phyloP scores from a whole-genome alignment of 2,329 filamentous ascomycete species.

The Hypomyces rosellus region DNA sequence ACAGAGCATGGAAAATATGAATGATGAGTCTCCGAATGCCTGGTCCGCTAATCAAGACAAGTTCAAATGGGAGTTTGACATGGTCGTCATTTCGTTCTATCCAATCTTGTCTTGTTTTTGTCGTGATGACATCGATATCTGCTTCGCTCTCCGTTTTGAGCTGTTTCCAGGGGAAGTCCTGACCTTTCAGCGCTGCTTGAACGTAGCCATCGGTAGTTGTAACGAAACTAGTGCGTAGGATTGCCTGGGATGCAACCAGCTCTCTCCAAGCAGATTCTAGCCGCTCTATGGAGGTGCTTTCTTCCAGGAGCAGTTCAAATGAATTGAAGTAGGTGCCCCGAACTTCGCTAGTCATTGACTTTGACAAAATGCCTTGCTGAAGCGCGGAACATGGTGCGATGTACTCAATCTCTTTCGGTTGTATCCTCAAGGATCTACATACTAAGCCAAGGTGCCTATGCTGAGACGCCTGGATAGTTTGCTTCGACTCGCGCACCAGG shows the following conservation, averaged over 20 bases:
- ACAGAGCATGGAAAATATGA: constrained; percentile 78
- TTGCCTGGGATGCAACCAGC: constrained; percentile 47
- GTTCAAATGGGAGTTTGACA: constrained; percentile 45
- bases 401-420: constrained; percentile 55
- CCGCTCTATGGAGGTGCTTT: constrained; percentile 35
- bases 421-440: constrained; percentile 46
- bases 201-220: constrained; percentile 68
- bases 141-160: constrained; percentile 21
- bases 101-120: constrained; percentile 43
- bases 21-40: constrained; percentile 41
- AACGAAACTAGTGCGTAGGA: constrained; percentile 68
- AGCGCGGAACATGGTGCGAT: constrained; percentile 79
- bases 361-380: constrained; percentile 79
- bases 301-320: constrained; percentile 55
- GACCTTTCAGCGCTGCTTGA: constrained; percentile 57
- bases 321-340: constrained; percentile 67
- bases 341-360: constrained; percentile 50
- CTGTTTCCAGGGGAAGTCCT: constrained; percentile 38
- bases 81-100: constrained; percentile 42
- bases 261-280: constrained; percentile 54
- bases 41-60: constrained; percentile 33
- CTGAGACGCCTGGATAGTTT: constrained; percentile 56
- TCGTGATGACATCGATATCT: constrained; percentile 27
- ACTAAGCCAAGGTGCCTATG: constrained; percentile 53
- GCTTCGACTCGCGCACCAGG: constrained; percentile 43